phyloP scores from a whole-genome alignment of 2,329 filamentous ascomycete genomes.

The Alternaria triticimaculans region DNA sequence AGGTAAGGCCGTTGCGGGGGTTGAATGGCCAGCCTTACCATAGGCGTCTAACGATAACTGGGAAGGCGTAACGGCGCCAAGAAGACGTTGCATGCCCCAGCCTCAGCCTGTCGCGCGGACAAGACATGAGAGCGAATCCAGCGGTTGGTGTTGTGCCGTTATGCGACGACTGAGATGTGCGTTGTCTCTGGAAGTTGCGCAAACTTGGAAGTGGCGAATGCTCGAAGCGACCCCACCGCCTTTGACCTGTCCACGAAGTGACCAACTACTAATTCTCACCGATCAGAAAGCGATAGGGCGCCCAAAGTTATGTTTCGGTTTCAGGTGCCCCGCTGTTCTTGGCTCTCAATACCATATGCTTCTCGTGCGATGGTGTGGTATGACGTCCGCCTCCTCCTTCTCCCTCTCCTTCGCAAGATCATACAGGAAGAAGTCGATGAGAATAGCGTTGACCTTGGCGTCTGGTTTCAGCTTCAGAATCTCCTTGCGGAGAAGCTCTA shows the following conservation, averaged over 20 bases:
- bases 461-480: conserved; percentile 77
- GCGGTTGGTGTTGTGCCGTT: neutral
- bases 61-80: conserved; percentile 1
- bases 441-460: conserved; percentile 77
- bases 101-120: neutral
- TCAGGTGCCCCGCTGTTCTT: neutral
- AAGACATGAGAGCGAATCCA: neutral
- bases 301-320: neutral
- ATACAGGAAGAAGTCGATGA: conserved; percentile 98
- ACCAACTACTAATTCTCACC: neutral
- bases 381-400: conserved; percentile 47
- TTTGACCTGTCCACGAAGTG: neutral
- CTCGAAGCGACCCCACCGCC: neutral
- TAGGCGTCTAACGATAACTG: neutral
- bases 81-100: neutral
- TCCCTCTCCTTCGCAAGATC: conserved; percentile 91
- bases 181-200: neutral
- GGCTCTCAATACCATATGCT: conserved; percentile 89
- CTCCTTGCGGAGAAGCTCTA: conserved; percentile 84
- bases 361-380: conserved; percentile 87
- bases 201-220: conserved; percentile 7
- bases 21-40: conserved; percentile 9
- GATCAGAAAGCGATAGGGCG: neutral
- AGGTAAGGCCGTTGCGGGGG: neutral
- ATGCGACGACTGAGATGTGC: neutral